Percentiles rank a stretch among this genome's conserved stretches.
Evolutionary conservation across 768 basidiomycete genomes (phyloP).

Genomic region (Chalciporus sphaerocephalus): DNA sequence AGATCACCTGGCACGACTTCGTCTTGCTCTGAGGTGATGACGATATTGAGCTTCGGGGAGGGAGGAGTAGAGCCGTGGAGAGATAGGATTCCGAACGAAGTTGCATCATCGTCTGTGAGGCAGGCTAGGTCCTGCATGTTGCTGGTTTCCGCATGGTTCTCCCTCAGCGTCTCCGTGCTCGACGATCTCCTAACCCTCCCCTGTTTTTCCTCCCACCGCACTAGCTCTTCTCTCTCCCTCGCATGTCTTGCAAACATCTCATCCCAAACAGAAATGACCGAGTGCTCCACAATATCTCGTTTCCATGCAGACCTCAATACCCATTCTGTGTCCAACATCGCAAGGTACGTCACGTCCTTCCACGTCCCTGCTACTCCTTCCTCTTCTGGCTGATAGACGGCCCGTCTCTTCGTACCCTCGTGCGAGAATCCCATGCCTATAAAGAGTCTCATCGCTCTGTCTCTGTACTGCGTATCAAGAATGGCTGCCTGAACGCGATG

Average conservation of each 20-base stretch:
- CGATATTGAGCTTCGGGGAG: constrained; percentile 16
- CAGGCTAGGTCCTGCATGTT: constrained; percentile 11
- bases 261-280: constrained; percentile 52
- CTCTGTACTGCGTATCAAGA: constrained; percentile 41
- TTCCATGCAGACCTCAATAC: constrained; percentile 31
- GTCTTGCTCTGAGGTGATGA: constrained; percentile 15
- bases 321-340: constrained; percentile 63
- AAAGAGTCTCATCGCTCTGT: constrained; percentile 45
- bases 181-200: constrained; percentile 28
- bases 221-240: constrained; percentile 51
- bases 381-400: constrained; percentile 41
- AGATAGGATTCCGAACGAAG: constrained; percentile 18
- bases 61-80: constrained; percentile 15
- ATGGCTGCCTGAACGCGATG: constrained; percentile 39
- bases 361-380: constrained; percentile 40
- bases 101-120: constrained; percentile 15
- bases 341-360: constrained; percentile 59
- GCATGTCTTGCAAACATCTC: constrained; percentile 57
- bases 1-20: constrained; percentile 6
- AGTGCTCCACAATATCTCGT: constrained; percentile 1
- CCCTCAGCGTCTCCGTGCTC: constrained; percentile 43
- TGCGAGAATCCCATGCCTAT: constrained; percentile 49
- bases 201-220: constrained; percentile 46
- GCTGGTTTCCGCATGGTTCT: not conserved
- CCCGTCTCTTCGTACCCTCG: constrained; percentile 59